A percentile compares a stretch with the other conserved stretches of the same genome.
Evolutionary conservation across 2,329 filamentous ascomycete genomes (phyloP).

Genomic region (Cercospora brassicicola): DNA sequence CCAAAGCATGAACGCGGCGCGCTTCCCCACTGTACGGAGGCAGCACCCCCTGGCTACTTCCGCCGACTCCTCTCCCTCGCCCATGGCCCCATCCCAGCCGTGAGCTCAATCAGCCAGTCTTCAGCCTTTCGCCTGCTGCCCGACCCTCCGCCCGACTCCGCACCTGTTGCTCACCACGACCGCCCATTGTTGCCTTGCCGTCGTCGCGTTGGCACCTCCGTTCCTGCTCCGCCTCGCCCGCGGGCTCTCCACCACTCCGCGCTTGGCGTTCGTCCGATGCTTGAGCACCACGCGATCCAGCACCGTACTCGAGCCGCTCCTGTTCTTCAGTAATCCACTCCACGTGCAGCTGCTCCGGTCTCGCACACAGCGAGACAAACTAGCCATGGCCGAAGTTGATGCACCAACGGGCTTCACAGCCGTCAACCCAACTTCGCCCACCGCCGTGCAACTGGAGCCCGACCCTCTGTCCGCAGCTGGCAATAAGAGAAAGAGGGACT

Average conservation of each 20-base stretch:
- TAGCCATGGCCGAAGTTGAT: constrained; percentile 25
- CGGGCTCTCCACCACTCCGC: constrained; percentile 1
- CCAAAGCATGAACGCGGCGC: not conserved
- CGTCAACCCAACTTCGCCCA: constrained; percentile 25
- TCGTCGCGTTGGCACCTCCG: not conserved
- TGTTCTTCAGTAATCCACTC: constrained; percentile 16
- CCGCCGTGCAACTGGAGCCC: constrained; percentile 2
- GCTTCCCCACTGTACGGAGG: constrained; percentile 1
- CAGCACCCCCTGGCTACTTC: not conserved
- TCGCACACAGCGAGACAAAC: not conserved
- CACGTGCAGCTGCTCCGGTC: not conserved
- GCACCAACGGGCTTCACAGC: constrained; percentile 38
- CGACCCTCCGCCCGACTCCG: not conserved
- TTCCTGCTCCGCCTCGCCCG: not conserved
- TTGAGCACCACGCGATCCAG: constrained; percentile 4
- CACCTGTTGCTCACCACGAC: not conserved
- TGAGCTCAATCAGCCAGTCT: not conserved
- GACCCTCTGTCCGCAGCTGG: constrained; percentile 33
- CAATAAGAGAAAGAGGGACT: constrained; percentile 57
- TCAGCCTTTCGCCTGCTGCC: not conserved
- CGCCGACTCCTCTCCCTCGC: not conserved
- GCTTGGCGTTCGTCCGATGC: constrained; percentile 5
- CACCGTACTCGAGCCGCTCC: constrained; percentile 10
- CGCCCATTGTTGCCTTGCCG: not conserved
- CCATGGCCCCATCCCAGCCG: not conserved